phyloP scores from a whole-genome alignment of 169 alveolate species.

The Cryptosporidium viatorum region DNA sequence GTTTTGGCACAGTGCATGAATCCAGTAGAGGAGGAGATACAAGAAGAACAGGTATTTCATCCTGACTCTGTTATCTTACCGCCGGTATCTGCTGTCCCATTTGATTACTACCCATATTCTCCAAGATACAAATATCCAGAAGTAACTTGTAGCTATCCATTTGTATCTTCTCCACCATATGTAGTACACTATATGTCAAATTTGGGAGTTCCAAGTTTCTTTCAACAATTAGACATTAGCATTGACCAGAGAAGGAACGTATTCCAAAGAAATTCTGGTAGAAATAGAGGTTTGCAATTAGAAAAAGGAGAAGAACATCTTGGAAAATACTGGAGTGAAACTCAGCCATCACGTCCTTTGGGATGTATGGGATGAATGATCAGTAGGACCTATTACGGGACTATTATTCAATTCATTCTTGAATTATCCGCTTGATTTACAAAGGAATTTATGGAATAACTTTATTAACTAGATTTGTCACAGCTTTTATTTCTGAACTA shows the following conservation, averaged over 20 bases:
- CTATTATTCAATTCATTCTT: background rate
- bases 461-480: background rate
- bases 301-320: slow-evolving; percentile 67
- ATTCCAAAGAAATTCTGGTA: slow-evolving; percentile 67
- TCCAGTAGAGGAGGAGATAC: slow-evolving; percentile 29
- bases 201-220: slow-evolving; percentile 69
- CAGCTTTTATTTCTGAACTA: background rate
- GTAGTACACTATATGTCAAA: slow-evolving; percentile 69
- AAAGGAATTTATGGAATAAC: background rate
- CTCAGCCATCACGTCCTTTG: slow-evolving; percentile 58
- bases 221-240: slow-evolving; percentile 67
- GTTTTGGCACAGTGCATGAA: slow-evolving; percentile 57
- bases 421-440: background rate
- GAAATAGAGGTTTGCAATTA: background rate
- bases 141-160: slow-evolving; percentile 71
- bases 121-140: slow-evolving; percentile 72
- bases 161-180: slow-evolving; percentile 75
- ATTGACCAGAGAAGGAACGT: slow-evolving; percentile 69
- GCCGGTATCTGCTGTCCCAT: slow-evolving; percentile 67
- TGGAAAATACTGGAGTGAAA: slow-evolving; percentile 59
- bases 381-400: background rate
- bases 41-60: slow-evolving; percentile 63
- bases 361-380: slow-evolving; percentile 69
- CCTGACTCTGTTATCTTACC: slow-evolving; percentile 72
- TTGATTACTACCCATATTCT: slow-evolving; percentile 70